phyloP scores from a whole-genome alignment of 2,329 filamentous ascomycete species.

The Phialocephala subalpina region DNA sequence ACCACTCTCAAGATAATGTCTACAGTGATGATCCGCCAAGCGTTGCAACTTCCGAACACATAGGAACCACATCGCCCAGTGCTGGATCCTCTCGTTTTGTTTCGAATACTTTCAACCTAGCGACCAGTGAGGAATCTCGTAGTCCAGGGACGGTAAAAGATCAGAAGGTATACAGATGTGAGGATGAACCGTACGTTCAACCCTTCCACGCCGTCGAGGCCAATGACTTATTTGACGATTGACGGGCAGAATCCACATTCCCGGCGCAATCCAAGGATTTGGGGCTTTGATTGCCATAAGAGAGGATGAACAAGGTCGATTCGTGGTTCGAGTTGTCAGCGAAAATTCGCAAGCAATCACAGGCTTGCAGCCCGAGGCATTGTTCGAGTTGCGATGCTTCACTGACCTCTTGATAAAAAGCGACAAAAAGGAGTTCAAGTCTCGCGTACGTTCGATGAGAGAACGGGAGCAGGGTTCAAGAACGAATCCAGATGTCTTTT shows the following conservation, averaged over 20 bases:
- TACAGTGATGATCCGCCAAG: slow-evolving; percentile 15
- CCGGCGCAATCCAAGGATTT: slow-evolving; percentile 35
- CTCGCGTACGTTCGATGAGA: slow-evolving; percentile 22
- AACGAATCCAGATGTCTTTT: slow-evolving; percentile 35
- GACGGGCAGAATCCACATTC: slow-evolving; percentile 32
- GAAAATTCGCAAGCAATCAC: slow-evolving; percentile 33
- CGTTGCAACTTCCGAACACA: slow-evolving; percentile 8
- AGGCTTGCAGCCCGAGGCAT: slow-evolving; percentile 28
- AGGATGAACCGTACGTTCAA: slow-evolving; percentile 32
- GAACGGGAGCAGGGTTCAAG: slow-evolving; percentile 12
- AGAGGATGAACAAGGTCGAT: slow-evolving; percentile 25
- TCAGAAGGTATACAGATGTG: slow-evolving; percentile 31
- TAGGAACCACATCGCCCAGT: slow-evolving; percentile 5
- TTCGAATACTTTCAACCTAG: slow-evolving; percentile 23
- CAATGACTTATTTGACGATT: not conserved
- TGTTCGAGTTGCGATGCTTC: slow-evolving; percentile 36
- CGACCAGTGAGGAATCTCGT: not conserved
- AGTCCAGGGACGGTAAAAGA: slow-evolving; percentile 1
- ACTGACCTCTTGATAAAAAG: slow-evolving; percentile 31
- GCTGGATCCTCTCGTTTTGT: slow-evolving; percentile 16
- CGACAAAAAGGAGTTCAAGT: slow-evolving; percentile 33
- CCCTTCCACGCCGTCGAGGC: not conserved
- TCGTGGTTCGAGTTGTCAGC: slow-evolving; percentile 34
- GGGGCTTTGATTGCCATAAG: slow-evolving; percentile 35
- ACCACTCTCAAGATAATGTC: not conserved